Evolutionary conservation across 2,329 filamentous ascomycete genomes (phyloP).

Genomic region (Biscogniauxia marginata): DNA sequence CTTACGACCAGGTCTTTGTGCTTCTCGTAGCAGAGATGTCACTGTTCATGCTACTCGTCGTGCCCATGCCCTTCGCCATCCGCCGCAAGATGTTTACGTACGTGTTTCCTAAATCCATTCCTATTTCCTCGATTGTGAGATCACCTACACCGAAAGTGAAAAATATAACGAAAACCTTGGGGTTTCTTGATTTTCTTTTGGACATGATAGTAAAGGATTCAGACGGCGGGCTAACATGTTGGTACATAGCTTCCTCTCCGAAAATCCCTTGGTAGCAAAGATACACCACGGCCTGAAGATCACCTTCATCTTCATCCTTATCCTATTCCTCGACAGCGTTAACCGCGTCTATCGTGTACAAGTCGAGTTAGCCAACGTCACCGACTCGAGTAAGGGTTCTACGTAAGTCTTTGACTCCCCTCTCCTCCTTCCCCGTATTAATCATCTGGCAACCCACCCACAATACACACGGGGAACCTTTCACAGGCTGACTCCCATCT

Average conservation of each 20-base stretch:
- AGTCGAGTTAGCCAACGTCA: conserved; percentile 74
- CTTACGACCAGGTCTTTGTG: conserved; percentile 67
- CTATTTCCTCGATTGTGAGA: not conserved
- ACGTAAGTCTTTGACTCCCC: conserved; percentile 42
- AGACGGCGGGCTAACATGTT: not conserved
- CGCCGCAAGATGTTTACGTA: conserved; percentile 82
- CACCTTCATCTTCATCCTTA: conserved; percentile 97
- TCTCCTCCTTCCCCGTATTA: not conserved
- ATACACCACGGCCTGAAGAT: conserved; percentile 98
- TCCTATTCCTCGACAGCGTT: conserved; percentile 96
- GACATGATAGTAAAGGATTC: too few species aligned
- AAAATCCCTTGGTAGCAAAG: conserved; percentile 81
- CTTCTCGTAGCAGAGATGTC: conserved; percentile 81
- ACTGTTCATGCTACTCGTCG: conserved; percentile 74
- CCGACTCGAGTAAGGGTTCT: conserved; percentile 53
- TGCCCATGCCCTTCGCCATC: conserved; percentile 84
- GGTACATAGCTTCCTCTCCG: conserved; percentile 77
- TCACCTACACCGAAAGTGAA: conserved; percentile 6
- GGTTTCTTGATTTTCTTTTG: too few species aligned
- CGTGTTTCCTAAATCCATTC: conserved; percentile 27
- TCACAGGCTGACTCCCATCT: not conserved
- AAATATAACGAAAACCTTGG: too few species aligned
- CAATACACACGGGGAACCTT: conserved; percentile 14
- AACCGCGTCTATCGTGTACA: conserved; percentile 95
- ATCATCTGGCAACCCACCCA: not conserved